Evolutionary conservation across 2,329 filamentous ascomycete species (phyloP), one percentile per base, ranked within the genome.

Genomic region (Trichoderma sp.): DNA sequence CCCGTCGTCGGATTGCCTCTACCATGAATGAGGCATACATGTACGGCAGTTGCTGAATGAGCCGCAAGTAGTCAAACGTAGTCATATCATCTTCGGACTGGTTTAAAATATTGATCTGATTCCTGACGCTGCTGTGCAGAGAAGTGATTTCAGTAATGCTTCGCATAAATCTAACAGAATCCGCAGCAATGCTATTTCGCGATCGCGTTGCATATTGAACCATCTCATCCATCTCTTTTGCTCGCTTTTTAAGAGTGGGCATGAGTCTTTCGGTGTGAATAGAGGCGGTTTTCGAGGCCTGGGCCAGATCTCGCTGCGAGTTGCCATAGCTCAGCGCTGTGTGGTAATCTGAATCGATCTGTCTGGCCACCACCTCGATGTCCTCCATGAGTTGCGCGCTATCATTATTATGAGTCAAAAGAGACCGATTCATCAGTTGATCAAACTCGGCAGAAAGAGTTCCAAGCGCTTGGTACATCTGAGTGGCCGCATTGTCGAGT

Each of bases 1-100:
- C 94, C 40, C 90, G 90, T 27, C 96, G 90, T 69, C 92, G 88
- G 52, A 97, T 88, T 19, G 93, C 91, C 80, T 99, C 96, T 4
- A 93, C 88, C 24, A 97, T 83, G 70, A 97, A 92, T 2, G 94
- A 94, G 0, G 94, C 94, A 77, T 98, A 99, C 74, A 97, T 89
- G 68, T 91, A 91, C 0, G 96, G 96, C 35, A 98, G 86, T 72
- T 94, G 89, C 55, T 94, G 90, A 43, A 97, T 90, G 27, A 93
- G 84, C 21, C 90, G 89, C 27, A 99, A 84, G 52, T 92, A 87
- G 72, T 97, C 91, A 77, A 97, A 94, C 0, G 92, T 91, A 37
- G 92, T 89, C 76, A 92, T 85, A 57, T 92, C 92, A 70, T 96
- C 92, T 70, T 92, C 88, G 8, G 91, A 88, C 60, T 92, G 84